Evolutionary conservation across 352 stramenopile genomes (phyloP), one percentile per base, ranked within the genome.

Genomic region (Plasmopara muralis): DNA sequence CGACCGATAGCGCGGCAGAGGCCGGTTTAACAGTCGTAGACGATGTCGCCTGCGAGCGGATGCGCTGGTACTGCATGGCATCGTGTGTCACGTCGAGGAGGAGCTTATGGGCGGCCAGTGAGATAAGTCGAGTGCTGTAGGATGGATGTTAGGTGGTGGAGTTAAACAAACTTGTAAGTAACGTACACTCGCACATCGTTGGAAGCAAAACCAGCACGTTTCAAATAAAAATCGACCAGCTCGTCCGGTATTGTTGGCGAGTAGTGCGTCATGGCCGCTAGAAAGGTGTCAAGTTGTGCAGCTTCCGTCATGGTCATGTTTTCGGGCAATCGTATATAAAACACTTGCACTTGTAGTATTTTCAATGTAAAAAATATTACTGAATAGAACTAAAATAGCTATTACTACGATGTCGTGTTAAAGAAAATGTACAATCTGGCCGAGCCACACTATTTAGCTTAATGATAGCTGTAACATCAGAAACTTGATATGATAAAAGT

Each of bases 61-160:
- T 79, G 25, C 78, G 74, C 47, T 89, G 81, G 57, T 77, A 87
- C 64, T 89, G 77, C 75, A 89, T 83, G 10, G 81, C 66, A 52
- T 92, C 81, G 46, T 89, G 81, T 0, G 71, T 73, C 16, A 89
- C 81, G 53, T 92, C 81, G 43, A 89, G 53, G 29, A 92, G 52
- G n/a, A 92, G 82, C 53, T 92, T 89, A 64, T 92, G 81, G 1
- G 77, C 78, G 2, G 64, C 78, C 15, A 92, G 62, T 18, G 74
- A 77, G 30, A 92, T 67, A 55, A 89, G 60, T 0, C 78, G 70
- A 35, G 83, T 68, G 37, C 81, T 91, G 47, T 2, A 16, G 33
- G 33, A 25, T 25, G 3, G 20, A 25, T 14, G 13, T 38, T 9
- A 38, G 2, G 4, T 14, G 33, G 13, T 14, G 33, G 13, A 5